Base-by-base conservation (phyloP, 306 rosid genomes). In the Dalbergia cochinchinensis region DNA sequence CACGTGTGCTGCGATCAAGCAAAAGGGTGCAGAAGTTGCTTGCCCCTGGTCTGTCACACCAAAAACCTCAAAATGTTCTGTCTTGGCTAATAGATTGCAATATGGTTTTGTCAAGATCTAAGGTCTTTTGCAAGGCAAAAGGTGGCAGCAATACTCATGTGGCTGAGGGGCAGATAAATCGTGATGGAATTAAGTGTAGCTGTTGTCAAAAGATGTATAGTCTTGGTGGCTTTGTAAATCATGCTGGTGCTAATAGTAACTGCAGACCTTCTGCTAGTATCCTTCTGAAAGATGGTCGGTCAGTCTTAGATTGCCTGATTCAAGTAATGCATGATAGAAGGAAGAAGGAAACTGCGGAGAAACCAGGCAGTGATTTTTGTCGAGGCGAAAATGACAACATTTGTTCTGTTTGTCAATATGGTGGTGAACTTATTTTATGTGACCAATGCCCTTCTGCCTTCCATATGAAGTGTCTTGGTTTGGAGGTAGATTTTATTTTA, bases 381-480 rank as follows among this genome's bases (percentile, higher is more conserved):
- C 60, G 58, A 15, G 91, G 90, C 0, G 86, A 87, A 80, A 95
- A 86, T 83, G 99, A 95, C 82, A 77, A 83, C 74, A 77, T 89
- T 83, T 95, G 97, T 76, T 77, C 98, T 71, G 91, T 88, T 76
- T 93, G 98, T 78, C 92, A 91, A 53, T 83, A 80, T 85, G 99
- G 98, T 4, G 99, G 99, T 19, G 94, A 88, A 47, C 86, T 95
- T 65, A 58, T 95, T 63, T 86, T 91, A 78, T 95, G 99, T 54
- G 99, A 95, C 81, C 78, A 73, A 44, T 95, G 99, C 63, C 99
- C 97, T 5, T 89, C 99, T 4, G 62, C 98, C 31, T 95, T 90
- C 76, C 99, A 93, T 81, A 67, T 44, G 69, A 55, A 48, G 3
- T 95, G 99, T 83, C 86, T 95, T 15, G 89, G 88, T 69, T 82